Base-by-base conservation (phyloP, 164 flowering plant species). In the Sextonia rubra region DNA sequence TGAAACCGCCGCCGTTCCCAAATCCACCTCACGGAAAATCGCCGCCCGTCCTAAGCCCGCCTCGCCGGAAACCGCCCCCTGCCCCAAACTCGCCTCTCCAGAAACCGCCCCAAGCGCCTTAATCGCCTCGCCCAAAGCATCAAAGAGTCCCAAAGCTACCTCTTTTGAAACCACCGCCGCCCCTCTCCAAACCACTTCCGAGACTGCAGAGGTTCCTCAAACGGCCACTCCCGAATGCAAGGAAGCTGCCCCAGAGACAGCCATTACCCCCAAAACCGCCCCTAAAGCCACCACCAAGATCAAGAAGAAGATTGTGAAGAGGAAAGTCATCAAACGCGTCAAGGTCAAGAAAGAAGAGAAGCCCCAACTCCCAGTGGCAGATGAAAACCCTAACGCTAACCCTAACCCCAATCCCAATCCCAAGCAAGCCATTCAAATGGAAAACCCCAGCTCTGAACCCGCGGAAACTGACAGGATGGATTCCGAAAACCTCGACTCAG, bases 251-350 rank as follows among this genome's bases (percentile, higher is more conserved):
- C 27, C 15, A 20, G 68, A 18, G 1, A 30, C 70, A 48, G 3
- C 61, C 47, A 15, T 8, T 6, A 14, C 63, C 18, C 47, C 58
- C 17, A 22, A 52, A 61, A 20, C 25, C 37, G 14, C 66, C 32
- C 6, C 68, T 44, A 82, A 73, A 74, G 75, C 52, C 75, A 48
- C 47, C 52, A 75, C 75, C 63, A 82, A 71, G 62, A 55, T 79
- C 5, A 78, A 75, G 26, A 82, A 79, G 80, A 78, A 71, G 77
- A 48, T 79, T 17, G 69, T 79, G 1, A 79, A 74, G 80, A 77
- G 60, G 79, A 73, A 68, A 47, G 77, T 37, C 22, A 23, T 78
- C 24, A 63, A 63, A 63, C 26, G 24, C 12, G 61, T 52, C 23
- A 22, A 49, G 32, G 22, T 25, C 12, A 9, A 30, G 64, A 74